Evolutionary conservation across 495 filamentous ascomycete species (phyloP).

Genomic region (Glutinoglossum americanum): DNA sequence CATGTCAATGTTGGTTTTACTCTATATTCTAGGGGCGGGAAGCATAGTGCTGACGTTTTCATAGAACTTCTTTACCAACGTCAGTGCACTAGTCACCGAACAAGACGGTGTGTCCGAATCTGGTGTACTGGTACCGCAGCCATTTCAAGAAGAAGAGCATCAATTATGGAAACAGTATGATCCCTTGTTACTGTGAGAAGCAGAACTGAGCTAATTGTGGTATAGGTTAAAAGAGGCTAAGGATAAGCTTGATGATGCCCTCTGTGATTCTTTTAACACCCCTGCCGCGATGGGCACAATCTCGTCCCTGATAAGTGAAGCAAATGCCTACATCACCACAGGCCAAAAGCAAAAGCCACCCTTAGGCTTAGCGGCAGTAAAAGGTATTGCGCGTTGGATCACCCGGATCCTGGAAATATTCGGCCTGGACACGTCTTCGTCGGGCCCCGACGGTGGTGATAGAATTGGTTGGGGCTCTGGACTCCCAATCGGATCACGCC

Average conservation of each 20-base stretch:
- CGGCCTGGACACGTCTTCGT: conserved; percentile 42
- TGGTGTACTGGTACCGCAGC: neutral
- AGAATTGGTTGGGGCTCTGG: conserved; percentile 15
- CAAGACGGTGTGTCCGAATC: neutral
- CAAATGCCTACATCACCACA: conserved; percentile 45
- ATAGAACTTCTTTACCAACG: conserved; percentile 72
- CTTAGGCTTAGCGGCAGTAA: conserved; percentile 1
- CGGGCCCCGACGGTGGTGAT: conserved; percentile 7
- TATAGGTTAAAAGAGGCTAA: conserved; percentile 24
- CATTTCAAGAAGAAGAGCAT: neutral
- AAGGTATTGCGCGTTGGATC: conserved; percentile 49
- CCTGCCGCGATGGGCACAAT: conserved; percentile 52
- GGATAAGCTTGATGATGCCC: conserved; percentile 36
- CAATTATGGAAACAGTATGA: conserved; percentile 16
- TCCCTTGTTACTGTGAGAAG: neutral
- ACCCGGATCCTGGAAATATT: conserved; percentile 69
- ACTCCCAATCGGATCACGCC: conserved; percentile 8
- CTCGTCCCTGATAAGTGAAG: conserved; percentile 47
- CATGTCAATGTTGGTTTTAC: conserved; percentile 33
- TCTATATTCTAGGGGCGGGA: neutral
- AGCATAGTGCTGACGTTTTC: neutral
- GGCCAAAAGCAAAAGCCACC: conserved; percentile 15
- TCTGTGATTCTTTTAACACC: conserved; percentile 84
- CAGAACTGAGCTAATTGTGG: neutral
- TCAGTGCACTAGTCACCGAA: conserved; percentile 19